These are phyloP conservation scores for Catunica adiposa DNA, from an alignment of 2,329 filamentous ascomycete genomes.

Conservation along the genomic window DNA sequence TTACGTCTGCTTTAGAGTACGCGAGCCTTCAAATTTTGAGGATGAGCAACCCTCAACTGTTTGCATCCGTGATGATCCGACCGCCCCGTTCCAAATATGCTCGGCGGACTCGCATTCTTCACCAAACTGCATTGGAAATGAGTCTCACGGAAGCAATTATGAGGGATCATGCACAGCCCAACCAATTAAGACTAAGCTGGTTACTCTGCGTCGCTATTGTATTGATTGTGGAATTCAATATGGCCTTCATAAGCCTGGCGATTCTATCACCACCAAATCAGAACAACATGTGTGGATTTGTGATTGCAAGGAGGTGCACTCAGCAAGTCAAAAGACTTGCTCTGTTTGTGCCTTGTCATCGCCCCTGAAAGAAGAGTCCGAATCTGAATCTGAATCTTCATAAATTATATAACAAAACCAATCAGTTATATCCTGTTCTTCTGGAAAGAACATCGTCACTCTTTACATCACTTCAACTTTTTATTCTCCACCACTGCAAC, in stretches of 20 bases:
- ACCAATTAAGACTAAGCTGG: conserved; percentile 8
- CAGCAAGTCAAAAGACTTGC: conserved; percentile 22
- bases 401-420: neutral
- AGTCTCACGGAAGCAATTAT: neutral
- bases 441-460: neutral
- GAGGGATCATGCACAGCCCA: neutral
- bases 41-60: conserved; percentile 21
- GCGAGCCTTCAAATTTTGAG: conserved; percentile 25
- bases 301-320: conserved; percentile 23
- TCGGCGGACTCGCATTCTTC: conserved; percentile 17
- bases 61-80: conserved; percentile 21
- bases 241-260: conserved; percentile 24
- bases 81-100: conserved; percentile 18
- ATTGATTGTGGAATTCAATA: conserved; percentile 26
- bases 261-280: conserved; percentile 24
- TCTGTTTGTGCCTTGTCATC: conserved; percentile 22
- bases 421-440: neutral
- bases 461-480: neutral
- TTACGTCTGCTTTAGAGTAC: conserved; percentile 27
- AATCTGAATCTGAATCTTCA: neutral
- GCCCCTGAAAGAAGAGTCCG: neutral
- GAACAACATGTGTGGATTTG: conserved; percentile 27
- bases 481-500: neutral
- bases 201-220: conserved; percentile 25
- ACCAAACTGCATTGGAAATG: neutral